Conservation (phyloP, 495 filamentous ascomycete genomes). For the Hypomontagnella monticulosa region DNA sequence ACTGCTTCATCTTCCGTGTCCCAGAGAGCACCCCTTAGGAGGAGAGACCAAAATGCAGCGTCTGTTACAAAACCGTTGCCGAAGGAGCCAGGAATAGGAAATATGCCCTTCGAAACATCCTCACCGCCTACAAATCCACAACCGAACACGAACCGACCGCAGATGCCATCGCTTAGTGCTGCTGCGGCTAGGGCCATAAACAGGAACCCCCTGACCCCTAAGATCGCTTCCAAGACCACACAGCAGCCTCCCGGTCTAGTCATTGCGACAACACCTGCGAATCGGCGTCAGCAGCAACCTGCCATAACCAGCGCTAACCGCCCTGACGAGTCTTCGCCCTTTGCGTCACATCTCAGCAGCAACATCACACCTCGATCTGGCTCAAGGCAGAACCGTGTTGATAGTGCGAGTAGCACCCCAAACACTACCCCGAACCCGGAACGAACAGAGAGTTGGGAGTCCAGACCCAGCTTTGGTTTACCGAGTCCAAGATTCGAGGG, state of each 20-base stretch:
- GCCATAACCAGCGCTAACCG: constrained; percentile 27
- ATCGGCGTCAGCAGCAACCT: constrained; percentile 41
- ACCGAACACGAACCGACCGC: constrained; percentile 46
- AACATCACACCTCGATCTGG: constrained; percentile 80
- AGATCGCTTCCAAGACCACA: constrained; percentile 50
- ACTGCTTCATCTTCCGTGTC: constrained; percentile 19
- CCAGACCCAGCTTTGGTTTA: constrained; percentile 48
- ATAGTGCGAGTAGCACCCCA: constrained; percentile 70
- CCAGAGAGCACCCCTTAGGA: constrained; percentile 43
- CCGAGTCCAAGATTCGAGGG: constrained; percentile 45
- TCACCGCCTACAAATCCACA: constrained; percentile 36
- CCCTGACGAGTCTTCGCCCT: constrained; percentile 58
- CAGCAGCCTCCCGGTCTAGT: constrained; percentile 46
- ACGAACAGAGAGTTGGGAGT: constrained; percentile 52
- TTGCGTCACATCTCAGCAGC: constrained; percentile 64
- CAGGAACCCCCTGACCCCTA: constrained; percentile 57
- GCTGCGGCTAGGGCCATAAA: constrained; percentile 49
- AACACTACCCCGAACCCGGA: constrained; percentile 62
- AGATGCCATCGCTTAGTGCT: constrained; percentile 52
- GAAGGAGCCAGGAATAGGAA: constrained; percentile 48
- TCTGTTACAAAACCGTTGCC: constrained; percentile 37
- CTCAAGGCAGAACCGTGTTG: constrained; percentile 70
- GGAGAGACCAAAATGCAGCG: constrained; percentile 56
- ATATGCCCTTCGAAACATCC: constrained; percentile 41
- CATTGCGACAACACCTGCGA: constrained; percentile 46